These are phyloP conservation scores for Trypanosoma mega DNA, from an alignment of 208 protist genomes.

Conservation along the genomic window DNA sequence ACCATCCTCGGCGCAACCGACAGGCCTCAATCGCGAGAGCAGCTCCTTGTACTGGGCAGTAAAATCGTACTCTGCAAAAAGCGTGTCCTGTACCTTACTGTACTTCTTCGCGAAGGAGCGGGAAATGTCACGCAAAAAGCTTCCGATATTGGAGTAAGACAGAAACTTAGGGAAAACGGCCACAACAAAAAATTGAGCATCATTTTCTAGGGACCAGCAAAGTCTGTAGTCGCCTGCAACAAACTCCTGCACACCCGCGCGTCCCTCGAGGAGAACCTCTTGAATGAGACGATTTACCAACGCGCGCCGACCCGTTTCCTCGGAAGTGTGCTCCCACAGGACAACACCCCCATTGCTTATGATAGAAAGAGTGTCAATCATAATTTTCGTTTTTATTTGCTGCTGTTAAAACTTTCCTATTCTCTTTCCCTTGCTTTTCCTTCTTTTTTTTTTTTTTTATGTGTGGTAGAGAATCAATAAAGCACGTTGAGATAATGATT, in stretches of 20 bases:
- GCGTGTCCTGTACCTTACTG: slow-evolving; percentile 15
- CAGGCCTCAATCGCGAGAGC: slow-evolving; percentile 48
- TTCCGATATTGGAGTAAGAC: slow-evolving; percentile 81
- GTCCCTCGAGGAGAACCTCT: slow-evolving; percentile 93
- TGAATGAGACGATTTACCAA: slow-evolving; percentile 93
- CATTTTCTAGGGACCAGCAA: slow-evolving; percentile 92
- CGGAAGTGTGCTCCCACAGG: slow-evolving; percentile 81
- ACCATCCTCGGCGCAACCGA: slow-evolving; percentile 38
- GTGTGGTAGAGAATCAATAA: no score
- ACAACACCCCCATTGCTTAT: slow-evolving; percentile 94
- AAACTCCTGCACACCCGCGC: slow-evolving; percentile 68
- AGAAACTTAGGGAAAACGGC: slow-evolving; percentile 92
- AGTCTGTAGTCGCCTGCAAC: slow-evolving; percentile 86
- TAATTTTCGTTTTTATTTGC: no score
- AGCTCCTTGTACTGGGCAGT: slow-evolving; percentile 40
- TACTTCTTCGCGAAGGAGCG: slow-evolving; percentile 70
- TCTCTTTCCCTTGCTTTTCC: no score
- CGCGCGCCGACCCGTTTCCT: slow-evolving; percentile 53
- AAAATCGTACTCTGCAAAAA: slow-evolving; percentile 53
- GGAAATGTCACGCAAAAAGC: slow-evolving; percentile 82
- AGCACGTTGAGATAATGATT: no score
- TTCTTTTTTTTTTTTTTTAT: no score
- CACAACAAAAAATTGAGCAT: slow-evolving; percentile 93
- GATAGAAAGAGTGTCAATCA: slow-evolving; percentile 95
- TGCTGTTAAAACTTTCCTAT: no score